A percentile compares a stretch with the other conserved stretches of the same genome.
Evolutionary conservation across 352 stramenopile species (phyloP).

Genomic region (Globisporangium yorkense): DNA sequence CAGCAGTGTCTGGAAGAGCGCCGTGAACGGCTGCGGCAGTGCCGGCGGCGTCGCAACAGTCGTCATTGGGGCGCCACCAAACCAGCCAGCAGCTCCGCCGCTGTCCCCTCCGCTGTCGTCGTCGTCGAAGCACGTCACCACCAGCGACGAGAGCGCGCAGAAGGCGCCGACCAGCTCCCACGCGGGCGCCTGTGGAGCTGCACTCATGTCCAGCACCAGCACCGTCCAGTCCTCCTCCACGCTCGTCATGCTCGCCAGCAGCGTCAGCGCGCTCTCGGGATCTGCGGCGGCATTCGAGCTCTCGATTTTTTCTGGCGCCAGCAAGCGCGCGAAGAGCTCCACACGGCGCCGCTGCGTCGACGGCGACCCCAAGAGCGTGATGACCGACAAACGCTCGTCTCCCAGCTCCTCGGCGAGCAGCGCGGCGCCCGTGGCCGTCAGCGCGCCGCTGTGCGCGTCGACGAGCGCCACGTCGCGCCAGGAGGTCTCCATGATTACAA

Average conservation of each 20-base stretch:
- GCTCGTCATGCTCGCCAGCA: conserved; percentile 37
- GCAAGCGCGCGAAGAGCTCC: conserved; percentile 24
- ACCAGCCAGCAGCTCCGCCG: neutral
- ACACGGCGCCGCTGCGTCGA: conserved; percentile 20
- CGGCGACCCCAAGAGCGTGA: conserved; percentile 35
- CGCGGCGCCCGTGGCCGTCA: conserved; percentile 24
- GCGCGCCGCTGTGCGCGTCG: conserved; percentile 21
- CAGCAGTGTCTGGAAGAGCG: conserved; percentile 37
- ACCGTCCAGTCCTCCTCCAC: conserved; percentile 45
- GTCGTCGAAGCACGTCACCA: conserved; percentile 36
- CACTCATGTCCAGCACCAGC: conserved; percentile 42
- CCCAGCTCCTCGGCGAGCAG: conserved; percentile 34
- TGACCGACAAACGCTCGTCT: conserved; percentile 46
- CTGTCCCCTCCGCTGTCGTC: neutral
- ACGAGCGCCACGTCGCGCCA: conserved; percentile 39
- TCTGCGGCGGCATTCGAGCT: neutral
- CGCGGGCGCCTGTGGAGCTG: neutral
- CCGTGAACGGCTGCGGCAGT: conserved; percentile 31
- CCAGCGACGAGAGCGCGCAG: conserved; percentile 59
- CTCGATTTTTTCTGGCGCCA: conserved; percentile 16
- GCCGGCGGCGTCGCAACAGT: conserved; percentile 1
- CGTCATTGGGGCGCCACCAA: neutral
- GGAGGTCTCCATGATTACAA: conserved; percentile 28
- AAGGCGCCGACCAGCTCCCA: conserved; percentile 30
- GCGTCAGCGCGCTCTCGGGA: conserved; percentile 17